Conservation (phyloP, 176 grass and related monocot species). For the Ananas comosus region DNA sequence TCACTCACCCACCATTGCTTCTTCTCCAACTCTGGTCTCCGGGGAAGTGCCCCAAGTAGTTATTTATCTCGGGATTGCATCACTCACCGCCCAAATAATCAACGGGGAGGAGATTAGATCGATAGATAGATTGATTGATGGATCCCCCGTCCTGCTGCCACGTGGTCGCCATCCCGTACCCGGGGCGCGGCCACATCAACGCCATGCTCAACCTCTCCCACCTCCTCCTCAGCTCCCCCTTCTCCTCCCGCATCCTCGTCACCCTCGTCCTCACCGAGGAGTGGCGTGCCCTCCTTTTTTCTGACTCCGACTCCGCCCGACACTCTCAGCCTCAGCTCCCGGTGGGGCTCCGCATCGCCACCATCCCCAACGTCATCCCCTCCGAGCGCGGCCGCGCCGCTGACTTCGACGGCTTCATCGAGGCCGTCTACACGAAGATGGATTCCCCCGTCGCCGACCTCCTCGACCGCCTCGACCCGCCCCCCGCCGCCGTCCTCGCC, state of each 20-base stretch:
- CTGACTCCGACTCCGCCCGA: not conserved
- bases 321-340: not conserved
- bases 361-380: conserved; percentile 66
- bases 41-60: too few species aligned
- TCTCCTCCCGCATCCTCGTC: conserved; percentile 35
- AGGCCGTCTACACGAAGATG: conserved; percentile 42
- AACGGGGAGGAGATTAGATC: too few species aligned
- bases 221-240: conserved; percentile 30
- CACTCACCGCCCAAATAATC: too few species aligned
- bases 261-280: conserved; percentile 61
- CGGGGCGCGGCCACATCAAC: conserved; percentile 62
- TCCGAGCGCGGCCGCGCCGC: conserved; percentile 48
- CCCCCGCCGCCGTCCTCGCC: conserved; percentile 33
- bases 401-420: conserved; percentile 44
- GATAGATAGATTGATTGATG: too few species aligned
- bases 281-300: conserved; percentile 36
- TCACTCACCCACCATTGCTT: too few species aligned
- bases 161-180: conserved; percentile 57
- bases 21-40: too few species aligned
- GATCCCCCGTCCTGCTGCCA: conserved; percentile 19
- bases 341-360: conserved; percentile 26
- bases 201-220: conserved; percentile 45
- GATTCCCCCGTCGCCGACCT: conserved; percentile 42
- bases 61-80: too few species aligned
- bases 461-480: conserved; percentile 31